Evolutionary conservation across 345 rosid species (phyloP), one percentile per base, ranked within the genome.

Genomic region (Corchorus olitorius): DNA sequence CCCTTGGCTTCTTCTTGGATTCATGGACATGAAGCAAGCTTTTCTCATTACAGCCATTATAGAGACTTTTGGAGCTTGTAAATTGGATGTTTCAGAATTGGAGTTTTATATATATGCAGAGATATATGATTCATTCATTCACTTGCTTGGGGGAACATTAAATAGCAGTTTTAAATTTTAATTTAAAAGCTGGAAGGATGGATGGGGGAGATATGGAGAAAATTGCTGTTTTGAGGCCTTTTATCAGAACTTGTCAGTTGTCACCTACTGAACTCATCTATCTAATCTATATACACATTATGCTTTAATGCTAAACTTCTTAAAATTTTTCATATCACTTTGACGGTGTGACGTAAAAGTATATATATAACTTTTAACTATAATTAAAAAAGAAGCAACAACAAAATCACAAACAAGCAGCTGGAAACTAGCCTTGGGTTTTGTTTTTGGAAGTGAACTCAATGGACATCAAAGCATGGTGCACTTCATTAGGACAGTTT

Each of bases 131-230:
- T 27, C 27, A 27, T 27, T 27, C 27, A 13, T 61, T 27, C 19
- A 11, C 56, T 34, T 49, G 59, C 58, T 33, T 33, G 64, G 50
- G 11, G 59, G 27, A 27, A 10, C 2, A 48, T 39, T 69, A 1
- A 77, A 14, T 49, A 41, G 27, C 27, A 27, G 27, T 27, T 27
- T 27, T 39, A 39, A 2, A 2, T 2, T 58, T 14, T 13, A 45
- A 34, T 14, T 74, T 81, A 65, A 75, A 66, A 83, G 60, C 69
- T 45, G 37, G 63, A 78, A 74, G 82, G 27, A 27, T 27, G 27
- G 27, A 82, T 80, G 80, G 74, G 75, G 46, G 34, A 78, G 81
- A 78, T 54, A 81, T 80, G 86, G 88, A 80, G 81, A 56, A 72
- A 74, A 34, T 34, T 63, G 65, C 6, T 20, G 7, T 33, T 52